Conservation (phyloP, 768 basidiomycete species). For the Mycena belliarum region DNA sequence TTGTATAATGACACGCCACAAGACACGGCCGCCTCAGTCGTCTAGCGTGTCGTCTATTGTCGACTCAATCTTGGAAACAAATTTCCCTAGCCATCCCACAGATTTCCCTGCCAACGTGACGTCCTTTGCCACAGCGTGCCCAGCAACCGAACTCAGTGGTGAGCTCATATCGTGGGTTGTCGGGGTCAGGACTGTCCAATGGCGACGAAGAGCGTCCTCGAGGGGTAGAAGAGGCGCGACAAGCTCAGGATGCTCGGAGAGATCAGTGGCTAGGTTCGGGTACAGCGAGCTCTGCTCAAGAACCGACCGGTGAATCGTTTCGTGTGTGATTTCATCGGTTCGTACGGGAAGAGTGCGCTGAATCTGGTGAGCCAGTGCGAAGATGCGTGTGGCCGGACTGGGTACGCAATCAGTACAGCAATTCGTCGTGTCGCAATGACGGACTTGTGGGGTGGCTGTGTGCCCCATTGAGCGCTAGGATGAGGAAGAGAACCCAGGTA, state of each 20-base stretch:
- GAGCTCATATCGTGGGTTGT: neutral
- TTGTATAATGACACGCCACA: no score
- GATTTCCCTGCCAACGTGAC: slow-evolving; percentile 33
- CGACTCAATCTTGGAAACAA: neutral
- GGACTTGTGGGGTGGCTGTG: slow-evolving; percentile 64
- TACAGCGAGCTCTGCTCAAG: slow-evolving; percentile 41
- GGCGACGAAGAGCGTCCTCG: slow-evolving; percentile 11
- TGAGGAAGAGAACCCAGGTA: slow-evolving; percentile 53
- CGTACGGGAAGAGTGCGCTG: slow-evolving; percentile 50
- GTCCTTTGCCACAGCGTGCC: slow-evolving; percentile 40
- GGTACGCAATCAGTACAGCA: neutral
- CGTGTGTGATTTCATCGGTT: slow-evolving; percentile 50
- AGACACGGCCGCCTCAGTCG: neutral
- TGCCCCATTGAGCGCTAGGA: slow-evolving; percentile 62
- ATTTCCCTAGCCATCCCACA: slow-evolving; percentile 11
- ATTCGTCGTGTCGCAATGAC: slow-evolving; percentile 23
- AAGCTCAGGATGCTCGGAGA: slow-evolving; percentile 46
- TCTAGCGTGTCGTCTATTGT: neutral
- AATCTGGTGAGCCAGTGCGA: slow-evolving; percentile 42
- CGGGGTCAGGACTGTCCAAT: neutral
- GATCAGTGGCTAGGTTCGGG: slow-evolving; percentile 33
- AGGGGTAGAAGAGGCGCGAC: slow-evolving; percentile 27
- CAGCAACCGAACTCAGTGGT: neutral
- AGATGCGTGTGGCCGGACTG: slow-evolving; percentile 60
- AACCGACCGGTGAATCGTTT: slow-evolving; percentile 64